Evolutionary conservation across 192 early-diverging fungal species (phyloP).

Genomic region (Coemansia sp.): DNA sequence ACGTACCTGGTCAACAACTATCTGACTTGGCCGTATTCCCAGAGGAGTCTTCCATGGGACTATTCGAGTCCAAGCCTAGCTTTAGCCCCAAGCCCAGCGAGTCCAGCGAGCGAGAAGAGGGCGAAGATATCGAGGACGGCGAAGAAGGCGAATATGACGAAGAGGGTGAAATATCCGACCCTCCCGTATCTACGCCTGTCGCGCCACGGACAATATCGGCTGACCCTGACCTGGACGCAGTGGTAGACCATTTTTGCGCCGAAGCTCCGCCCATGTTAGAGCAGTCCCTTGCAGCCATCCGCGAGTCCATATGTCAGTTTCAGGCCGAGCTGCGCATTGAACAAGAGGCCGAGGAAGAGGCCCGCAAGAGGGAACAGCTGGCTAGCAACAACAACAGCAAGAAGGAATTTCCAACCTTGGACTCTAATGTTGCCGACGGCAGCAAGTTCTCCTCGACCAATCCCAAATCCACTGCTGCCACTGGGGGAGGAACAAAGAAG

Average conservation of each 20-base stretch:
- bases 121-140: constrained; percentile 24
- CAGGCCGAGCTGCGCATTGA: constrained; percentile 39
- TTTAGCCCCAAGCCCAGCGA: not conserved
- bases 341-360: constrained; percentile 30
- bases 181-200: not conserved
- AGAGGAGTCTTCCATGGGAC: not conserved
- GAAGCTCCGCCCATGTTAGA: constrained; percentile 19
- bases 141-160: constrained; percentile 51
- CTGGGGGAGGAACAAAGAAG: constrained; percentile 30
- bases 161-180: constrained; percentile 55
- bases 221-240: constrained; percentile 18
- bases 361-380: constrained; percentile 17
- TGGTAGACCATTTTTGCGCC: constrained; percentile 14
- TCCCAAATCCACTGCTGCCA: constrained; percentile 8
- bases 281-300: constrained; percentile 30
- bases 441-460: constrained; percentile 2
- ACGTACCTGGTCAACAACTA: not conserved
- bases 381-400: constrained; percentile 3
- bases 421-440: not conserved
- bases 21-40: not conserved
- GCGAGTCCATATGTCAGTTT: constrained; percentile 29
- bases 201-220: not conserved
- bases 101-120: constrained; percentile 17
- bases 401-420: not conserved
- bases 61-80: not conserved